Percentiles rank a stretch among this genome's conserved stretches.
phyloP scores from a whole-genome alignment of 1,139 yeast species.

The Yamadazyma atmosphaerica region DNA sequence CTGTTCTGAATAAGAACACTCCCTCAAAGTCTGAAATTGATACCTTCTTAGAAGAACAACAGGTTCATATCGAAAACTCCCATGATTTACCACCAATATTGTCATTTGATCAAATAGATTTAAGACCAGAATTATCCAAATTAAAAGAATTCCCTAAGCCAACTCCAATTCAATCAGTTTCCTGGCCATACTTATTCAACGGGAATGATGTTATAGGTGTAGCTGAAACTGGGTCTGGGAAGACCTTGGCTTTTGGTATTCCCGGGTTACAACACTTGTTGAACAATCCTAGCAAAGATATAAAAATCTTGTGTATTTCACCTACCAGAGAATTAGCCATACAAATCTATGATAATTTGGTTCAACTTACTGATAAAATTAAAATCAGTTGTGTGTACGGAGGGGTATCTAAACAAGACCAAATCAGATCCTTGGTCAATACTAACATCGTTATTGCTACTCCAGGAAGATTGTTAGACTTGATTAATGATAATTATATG shows the following conservation, averaged over 20 bases:
- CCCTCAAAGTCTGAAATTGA: slow-evolving; percentile 59
- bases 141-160: slow-evolving; percentile 80
- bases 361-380: slow-evolving; percentile 63
- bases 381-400: slow-evolving; percentile 90
- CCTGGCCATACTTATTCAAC: slow-evolving; percentile 89
- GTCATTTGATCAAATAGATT: slow-evolving; percentile 60
- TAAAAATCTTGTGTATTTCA: slow-evolving; percentile 81
- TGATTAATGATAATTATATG: slow-evolving; percentile 85
- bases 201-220: slow-evolving; percentile 93
- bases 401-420: slow-evolving; percentile 96
- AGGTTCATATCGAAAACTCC: slow-evolving; percentile 75
- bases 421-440: slow-evolving; percentile 62
- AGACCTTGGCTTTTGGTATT: slow-evolving; percentile 95
- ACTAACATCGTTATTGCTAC: slow-evolving; percentile 87
- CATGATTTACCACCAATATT: slow-evolving; percentile 65
- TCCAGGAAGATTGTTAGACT: slow-evolving; percentile 92
- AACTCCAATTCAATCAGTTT: slow-evolving; percentile 94
- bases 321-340: slow-evolving; percentile 98
- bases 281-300: slow-evolving; percentile 46
- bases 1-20: not conserved
- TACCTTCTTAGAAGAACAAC: slow-evolving; percentile 65
- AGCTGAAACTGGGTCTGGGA: slow-evolving; percentile 98
- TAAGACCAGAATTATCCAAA: slow-evolving; percentile 55
- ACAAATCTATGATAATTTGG: slow-evolving; percentile 86
- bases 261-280: slow-evolving; percentile 85